Evolutionary conservation across 2,329 filamentous ascomycete species (phyloP).

Genomic region (Celoporthe dispersa): DNA sequence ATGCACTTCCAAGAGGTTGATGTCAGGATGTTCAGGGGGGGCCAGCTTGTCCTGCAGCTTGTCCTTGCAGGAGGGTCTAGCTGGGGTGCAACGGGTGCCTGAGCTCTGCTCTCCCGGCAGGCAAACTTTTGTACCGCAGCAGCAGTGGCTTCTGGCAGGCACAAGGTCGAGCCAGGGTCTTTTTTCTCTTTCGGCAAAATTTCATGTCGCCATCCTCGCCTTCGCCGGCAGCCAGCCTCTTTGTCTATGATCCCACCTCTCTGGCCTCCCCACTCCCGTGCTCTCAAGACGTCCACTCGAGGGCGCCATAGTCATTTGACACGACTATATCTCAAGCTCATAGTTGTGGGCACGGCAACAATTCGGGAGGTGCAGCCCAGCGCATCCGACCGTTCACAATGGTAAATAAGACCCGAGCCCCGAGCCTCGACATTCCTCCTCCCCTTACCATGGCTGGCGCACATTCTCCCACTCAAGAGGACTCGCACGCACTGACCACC

Average conservation of each 20-base stretch:
- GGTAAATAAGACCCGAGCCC: conserved; percentile 29
- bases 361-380: neutral
- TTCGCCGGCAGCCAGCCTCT: neutral
- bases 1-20: conserved; percentile 12
- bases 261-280: conserved; percentile 2
- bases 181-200: conserved; percentile 26
- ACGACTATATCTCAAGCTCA: neutral
- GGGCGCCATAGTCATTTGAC: neutral
- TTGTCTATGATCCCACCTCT: conserved; percentile 13
- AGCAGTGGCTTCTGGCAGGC: conserved; percentile 15
- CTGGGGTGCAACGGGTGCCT: neutral
- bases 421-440: neutral
- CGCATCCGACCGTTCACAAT: conserved; percentile 29
- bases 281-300: neutral
- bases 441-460: no score
- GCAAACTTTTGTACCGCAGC: neutral
- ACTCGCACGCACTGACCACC: conserved; percentile 13
- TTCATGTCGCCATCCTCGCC: conserved; percentile 24
- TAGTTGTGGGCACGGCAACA: neutral
- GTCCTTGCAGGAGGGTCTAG: neutral
- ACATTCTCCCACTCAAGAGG: neutral
- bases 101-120: conserved; percentile 1
- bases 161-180: conserved; percentile 23
- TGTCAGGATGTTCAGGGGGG: conserved; percentile 23
- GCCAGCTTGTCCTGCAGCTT: conserved; percentile 27